These are phyloP conservation scores for Tricharina praecox DNA, from an alignment of 495 filamentous ascomycete genomes.

Conservation along the genomic window DNA sequence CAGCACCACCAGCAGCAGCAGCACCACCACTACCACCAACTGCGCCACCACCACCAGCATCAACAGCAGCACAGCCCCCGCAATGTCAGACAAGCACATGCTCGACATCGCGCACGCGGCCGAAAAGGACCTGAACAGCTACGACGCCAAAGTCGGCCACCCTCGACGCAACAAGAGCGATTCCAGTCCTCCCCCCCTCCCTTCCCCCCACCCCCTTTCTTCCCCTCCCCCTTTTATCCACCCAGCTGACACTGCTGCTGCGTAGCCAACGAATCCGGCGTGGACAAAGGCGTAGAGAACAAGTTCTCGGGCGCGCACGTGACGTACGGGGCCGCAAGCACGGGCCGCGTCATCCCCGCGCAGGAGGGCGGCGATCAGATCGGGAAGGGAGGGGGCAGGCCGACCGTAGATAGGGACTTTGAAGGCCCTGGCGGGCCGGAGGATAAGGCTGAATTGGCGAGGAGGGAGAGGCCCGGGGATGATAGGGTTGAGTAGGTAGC, in stretches of 20 bases:
- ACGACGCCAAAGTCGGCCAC: not conserved
- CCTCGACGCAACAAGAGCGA: not conserved
- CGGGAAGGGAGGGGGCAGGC: not conserved
- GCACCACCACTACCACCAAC: no score
- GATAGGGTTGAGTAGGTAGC: no score
- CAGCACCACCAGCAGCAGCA: no score
- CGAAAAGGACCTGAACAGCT: not conserved
- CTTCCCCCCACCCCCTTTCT: no score
- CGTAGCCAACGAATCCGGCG: conserved; percentile 6
- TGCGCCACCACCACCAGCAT: no score
- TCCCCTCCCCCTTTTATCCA: not conserved
- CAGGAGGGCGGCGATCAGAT: conserved; percentile 5
- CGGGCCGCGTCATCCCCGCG: conserved; percentile 3
- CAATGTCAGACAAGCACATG: not conserved
- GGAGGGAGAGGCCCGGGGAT: not conserved
- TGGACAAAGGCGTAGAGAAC: conserved; percentile 8
- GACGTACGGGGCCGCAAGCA: not conserved
- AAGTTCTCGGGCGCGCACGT: conserved; percentile 6
- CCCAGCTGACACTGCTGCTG: not conserved
- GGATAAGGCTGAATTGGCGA: conserved; percentile 1
- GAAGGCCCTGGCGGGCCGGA: conserved; percentile 8
- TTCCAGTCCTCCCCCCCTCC: not conserved
- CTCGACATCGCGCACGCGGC: not conserved
- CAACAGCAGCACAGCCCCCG: no score
- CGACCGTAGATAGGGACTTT: conserved; percentile 5